Evolutionary conservation across 257 asterid genomes (phyloP), one percentile per base, ranked within the genome.

Genomic region (Solanum dulcamara): DNA sequence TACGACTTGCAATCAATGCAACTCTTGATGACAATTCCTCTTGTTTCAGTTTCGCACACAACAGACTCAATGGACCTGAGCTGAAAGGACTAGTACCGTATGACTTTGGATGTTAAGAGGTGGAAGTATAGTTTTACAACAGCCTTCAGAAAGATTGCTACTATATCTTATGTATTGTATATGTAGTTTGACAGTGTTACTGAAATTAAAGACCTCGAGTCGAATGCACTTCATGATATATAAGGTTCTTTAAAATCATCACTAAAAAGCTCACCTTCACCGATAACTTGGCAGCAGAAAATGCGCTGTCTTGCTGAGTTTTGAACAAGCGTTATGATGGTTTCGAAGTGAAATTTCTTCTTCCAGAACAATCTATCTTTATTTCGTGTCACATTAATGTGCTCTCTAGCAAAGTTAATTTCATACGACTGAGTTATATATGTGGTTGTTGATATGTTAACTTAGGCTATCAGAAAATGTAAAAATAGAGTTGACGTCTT

Each of bases 21-120:
- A 57, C 30, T 57, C 14, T 57, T 62, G 26, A 26, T 24, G 7
- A 46, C 35, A 5, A 5, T 26, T 40, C 24, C 7, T 55, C 15
- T 81, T 32, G 32, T 66, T 90, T 89, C 96, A 95, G 99, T 85
- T 95, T 59, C 70, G 89, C 85, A 53, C 91, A 95, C 91, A 94
- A 92, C 93, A 88, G 86, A 40, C 97, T 95, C 6, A 91, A 91
- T 14, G 99, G 98, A 7, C 97, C 98, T 1, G 98, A 95, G 90
- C 88, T 94, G 91, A 92, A 94, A 84, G 98, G 98, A 64, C 87
- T 95, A 92, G 99, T 90, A 85, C 86, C 96, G 2, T 94, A 94
- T 18, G 99, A 95, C 89, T 95, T 95, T 24, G 98, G 97, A 67
- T 95, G 99, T 95, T 91, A 80, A 92, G 82, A 86, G 38, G 32